Evolutionary conservation across 306 rosid species (phyloP), one percentile per base, ranked within the genome.

Genomic region (Lupinus albus): DNA sequence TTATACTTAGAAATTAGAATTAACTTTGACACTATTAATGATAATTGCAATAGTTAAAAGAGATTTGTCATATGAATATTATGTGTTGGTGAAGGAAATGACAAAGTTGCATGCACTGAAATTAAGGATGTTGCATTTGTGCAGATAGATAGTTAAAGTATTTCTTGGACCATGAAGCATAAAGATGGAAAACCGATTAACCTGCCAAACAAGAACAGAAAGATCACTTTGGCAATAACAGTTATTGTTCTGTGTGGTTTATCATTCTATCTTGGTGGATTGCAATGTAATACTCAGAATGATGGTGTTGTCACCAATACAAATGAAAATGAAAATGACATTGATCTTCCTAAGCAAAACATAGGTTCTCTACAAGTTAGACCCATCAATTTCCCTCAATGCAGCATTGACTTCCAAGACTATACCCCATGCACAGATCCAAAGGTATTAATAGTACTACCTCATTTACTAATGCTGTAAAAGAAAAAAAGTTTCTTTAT

Each of bases 401-500:
- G 99, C 79, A 48, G 83, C 78, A 44, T 4, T 2, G 89, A 90
- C 15, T 85, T 73, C 67, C 99, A 94, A 78, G 99, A 85, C 81
- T 91, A 85, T 76, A 94, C 99, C 49, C 99, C 99, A 9, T 94
- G 99, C 91, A 94, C 97, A 48, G 95, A 94, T 87, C 99, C 99
- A 66, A 90, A 73, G 95, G 99, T 94, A 88, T 35, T 67, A 4
- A 33, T 54, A 36, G 54, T 62, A 21, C 30, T 74, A 60, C 12
- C 72, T 36, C 20, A 20, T 71, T 52, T 10, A 41, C 44, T 39
- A 64, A 46, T 73, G 45, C 6, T 47, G n/a, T 51, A 20, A 55
- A 33, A 10, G 20, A 58, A 32, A 53, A 4, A 25, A 49, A 62
- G 54, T 28, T 79, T 35, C 25, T 12, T 17, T 73, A 20, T 50